phyloP scores from a whole-genome alignment of 1,284 basidiomycete genomes.

The Meripilus lineatus region DNA sequence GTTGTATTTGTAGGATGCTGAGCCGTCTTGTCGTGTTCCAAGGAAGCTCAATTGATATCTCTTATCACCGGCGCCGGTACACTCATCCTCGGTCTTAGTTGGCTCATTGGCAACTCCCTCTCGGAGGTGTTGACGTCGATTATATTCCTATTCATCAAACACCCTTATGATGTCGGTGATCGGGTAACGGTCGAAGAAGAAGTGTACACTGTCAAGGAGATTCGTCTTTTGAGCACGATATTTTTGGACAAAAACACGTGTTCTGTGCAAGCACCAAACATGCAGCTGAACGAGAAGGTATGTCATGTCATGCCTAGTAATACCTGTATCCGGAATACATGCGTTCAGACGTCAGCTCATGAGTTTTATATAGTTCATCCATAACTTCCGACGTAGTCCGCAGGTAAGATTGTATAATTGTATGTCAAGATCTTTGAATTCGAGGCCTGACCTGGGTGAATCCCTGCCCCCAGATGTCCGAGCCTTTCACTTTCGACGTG shows the following conservation, averaged over 20 bases:
- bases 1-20: constrained; percentile 29
- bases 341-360: not conserved
- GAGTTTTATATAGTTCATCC: constrained; percentile 46
- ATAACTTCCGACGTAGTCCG: constrained; percentile 68
- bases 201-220: constrained; percentile 83
- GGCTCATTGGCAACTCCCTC: constrained; percentile 78
- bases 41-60: constrained; percentile 67
- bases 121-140: constrained; percentile 72
- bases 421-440: constrained; percentile 5
- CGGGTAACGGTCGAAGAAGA: constrained; percentile 52
- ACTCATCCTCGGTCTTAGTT: constrained; percentile 79
- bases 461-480: constrained; percentile 50
- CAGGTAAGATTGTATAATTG: constrained; percentile 39
- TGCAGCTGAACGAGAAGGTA: constrained; percentile 62
- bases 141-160: constrained; percentile 85
- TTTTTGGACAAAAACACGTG: constrained; percentile 61
- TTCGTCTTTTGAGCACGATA: constrained; percentile 76
- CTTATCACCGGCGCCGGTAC: constrained; percentile 81
- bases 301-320: constrained; percentile 5
- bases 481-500: constrained; percentile 80
- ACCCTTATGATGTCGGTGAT: constrained; percentile 90
- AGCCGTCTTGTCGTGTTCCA: constrained; percentile 22
- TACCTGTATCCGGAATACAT: too few species aligned
- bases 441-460: not conserved
- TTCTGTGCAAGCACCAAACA: constrained; percentile 67